These are phyloP conservation scores for Aspergillus chevalieri DNA, from an alignment of 2,329 filamentous ascomycete species.

Conservation along the genomic window DNA sequence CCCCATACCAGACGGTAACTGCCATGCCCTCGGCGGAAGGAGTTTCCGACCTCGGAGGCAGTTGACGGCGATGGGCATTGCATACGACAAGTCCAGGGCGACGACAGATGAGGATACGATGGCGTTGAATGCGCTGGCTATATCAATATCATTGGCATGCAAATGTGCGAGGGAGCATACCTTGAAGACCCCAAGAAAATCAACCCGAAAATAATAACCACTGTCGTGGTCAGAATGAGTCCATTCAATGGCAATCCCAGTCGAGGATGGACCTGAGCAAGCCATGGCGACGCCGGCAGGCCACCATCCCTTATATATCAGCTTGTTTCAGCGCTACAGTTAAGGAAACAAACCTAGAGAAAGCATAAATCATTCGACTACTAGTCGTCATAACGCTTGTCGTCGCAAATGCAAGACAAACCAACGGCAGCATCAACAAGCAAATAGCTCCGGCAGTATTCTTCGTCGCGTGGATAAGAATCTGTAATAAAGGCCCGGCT, in stretches of 20 bases:
- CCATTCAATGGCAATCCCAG: slow-evolving; percentile 62
- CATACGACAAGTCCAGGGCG: slow-evolving; percentile 65
- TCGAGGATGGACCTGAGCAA: slow-evolving; percentile 54
- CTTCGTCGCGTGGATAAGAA: slow-evolving; percentile 57
- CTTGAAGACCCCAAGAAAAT: slow-evolving; percentile 59
- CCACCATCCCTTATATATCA: slow-evolving; percentile 51
- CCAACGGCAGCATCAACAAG: slow-evolving; percentile 47
- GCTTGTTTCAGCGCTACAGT: not conserved
- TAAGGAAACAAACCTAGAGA: not conserved
- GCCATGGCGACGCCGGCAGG: slow-evolving; percentile 55
- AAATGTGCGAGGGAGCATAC: slow-evolving; percentile 13
- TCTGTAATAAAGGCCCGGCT: slow-evolving; percentile 56
- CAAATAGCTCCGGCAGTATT: slow-evolving; percentile 58
- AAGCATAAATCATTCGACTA: slow-evolving; percentile 2
- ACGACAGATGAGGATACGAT: slow-evolving; percentile 66
- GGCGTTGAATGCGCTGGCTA: slow-evolving; percentile 58
- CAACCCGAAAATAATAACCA: slow-evolving; percentile 62
- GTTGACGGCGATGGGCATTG: slow-evolving; percentile 65
- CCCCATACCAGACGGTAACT: slow-evolving; percentile 47
- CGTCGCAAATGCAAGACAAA: slow-evolving; percentile 1
- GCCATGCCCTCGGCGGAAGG: slow-evolving; percentile 56
- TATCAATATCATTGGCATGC: fast-evolving
- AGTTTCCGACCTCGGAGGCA: slow-evolving; percentile 58
- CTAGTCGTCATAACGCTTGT: slow-evolving; percentile 3
- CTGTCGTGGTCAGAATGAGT: slow-evolving; percentile 52